Conservation (phyloP, 164 flowering plant species). For the Malania oleifera region DNA sequence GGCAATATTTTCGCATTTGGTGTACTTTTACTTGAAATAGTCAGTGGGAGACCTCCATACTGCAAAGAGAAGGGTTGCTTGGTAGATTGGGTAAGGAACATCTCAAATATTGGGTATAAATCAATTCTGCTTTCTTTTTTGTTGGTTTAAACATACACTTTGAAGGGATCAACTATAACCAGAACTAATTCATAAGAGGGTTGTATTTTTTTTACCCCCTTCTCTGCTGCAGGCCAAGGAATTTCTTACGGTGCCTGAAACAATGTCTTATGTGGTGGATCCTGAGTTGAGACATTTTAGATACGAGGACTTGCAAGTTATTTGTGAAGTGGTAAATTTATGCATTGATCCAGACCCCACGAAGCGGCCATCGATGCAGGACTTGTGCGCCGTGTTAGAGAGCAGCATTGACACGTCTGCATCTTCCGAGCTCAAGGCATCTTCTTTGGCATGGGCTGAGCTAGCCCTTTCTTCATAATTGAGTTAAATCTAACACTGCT, state of each 20-base stretch:
- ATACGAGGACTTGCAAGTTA: constrained; percentile 58
- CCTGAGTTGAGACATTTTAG: constrained; percentile 69
- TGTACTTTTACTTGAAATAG: constrained; percentile 72
- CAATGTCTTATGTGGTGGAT: constrained; percentile 64
- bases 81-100: constrained; percentile 72
- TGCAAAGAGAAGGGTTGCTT: constrained; percentile 77
- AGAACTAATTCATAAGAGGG: too few relatives aligned
- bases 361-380: constrained; percentile 53
- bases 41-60: constrained; percentile 79
- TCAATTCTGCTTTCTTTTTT: not conserved
- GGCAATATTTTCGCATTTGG: constrained; percentile 79
- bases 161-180: not conserved
- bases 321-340: constrained; percentile 65
- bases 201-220: too few relatives aligned
- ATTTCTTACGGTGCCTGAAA: constrained; percentile 63
- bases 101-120: not conserved
- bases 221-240: constrained; percentile 63
- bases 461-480: constrained; percentile 66
- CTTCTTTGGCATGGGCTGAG: constrained; percentile 96
- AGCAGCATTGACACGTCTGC: constrained; percentile 54
- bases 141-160: not conserved
- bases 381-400: constrained; percentile 57
- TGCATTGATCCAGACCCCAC: constrained; percentile 47
- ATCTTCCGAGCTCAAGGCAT: constrained; percentile 57
- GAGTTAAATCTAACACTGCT: constrained; percentile 37